Evolutionary conservation across 805 yeast species (phyloP).

Genomic region (Monosporozyma siamensis): DNA sequence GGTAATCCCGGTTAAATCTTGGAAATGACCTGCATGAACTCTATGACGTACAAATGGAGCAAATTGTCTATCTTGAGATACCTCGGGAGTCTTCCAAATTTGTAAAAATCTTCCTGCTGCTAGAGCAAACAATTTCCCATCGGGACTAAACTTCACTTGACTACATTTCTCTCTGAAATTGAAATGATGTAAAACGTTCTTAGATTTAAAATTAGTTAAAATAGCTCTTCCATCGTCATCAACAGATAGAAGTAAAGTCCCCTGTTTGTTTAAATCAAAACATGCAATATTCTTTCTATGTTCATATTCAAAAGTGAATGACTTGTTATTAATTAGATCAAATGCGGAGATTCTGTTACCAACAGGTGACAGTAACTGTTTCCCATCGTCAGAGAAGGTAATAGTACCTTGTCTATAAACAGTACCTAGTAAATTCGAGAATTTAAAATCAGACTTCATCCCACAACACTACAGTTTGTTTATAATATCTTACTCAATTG

Average conservation of each 20-base stretch:
- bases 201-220: constrained; percentile 70
- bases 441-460: constrained; percentile 80
- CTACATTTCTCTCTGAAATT: constrained; percentile 75
- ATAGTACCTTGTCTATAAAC: constrained; percentile 92
- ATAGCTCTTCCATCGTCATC: constrained; percentile 93
- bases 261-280: constrained; percentile 76
- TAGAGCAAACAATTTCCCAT: constrained; percentile 79
- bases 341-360: constrained; percentile 89
- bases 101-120: constrained; percentile 77
- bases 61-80: constrained; percentile 78
- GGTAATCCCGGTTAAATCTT: constrained; percentile 63
- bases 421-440: constrained; percentile 85
- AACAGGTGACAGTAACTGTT: constrained; percentile 76
- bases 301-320: constrained; percentile 86
- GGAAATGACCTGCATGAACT: constrained; percentile 86
- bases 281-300: constrained; percentile 77
- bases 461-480: too few species aligned
- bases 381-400: constrained; percentile 78
- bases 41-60: constrained; percentile 91
- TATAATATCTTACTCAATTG: too few species aligned
- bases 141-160: constrained; percentile 77
- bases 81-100: constrained; percentile 86
- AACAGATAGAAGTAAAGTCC: constrained; percentile 67
- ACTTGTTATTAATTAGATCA: constrained; percentile 73
- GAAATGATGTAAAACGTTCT: constrained; percentile 87